Evolutionary conservation across 257 asterid species (phyloP).

Genomic region (Nicotiana tomentosiformis): DNA sequence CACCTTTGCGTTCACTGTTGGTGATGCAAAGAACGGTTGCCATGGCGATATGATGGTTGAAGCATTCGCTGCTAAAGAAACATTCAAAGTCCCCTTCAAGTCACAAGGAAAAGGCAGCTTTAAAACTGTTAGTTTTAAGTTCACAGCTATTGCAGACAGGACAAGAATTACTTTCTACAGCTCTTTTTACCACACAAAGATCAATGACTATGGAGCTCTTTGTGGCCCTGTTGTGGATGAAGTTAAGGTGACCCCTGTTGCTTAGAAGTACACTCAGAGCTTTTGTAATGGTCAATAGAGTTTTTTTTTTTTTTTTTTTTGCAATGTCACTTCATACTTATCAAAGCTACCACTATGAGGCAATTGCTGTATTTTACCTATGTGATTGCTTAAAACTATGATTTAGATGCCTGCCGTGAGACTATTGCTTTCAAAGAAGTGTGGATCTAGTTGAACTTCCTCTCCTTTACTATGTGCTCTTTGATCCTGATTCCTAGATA

Average conservation of each 20-base stretch:
- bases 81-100: slow-evolving; percentile 52
- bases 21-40: slow-evolving; percentile 76
- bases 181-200: slow-evolving; percentile 70
- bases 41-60: slow-evolving; percentile 82
- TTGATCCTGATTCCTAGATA: background rate
- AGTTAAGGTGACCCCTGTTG: slow-evolving; percentile 44
- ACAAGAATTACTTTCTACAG: slow-evolving; percentile 82
- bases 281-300: background rate
- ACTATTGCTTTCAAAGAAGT: background rate
- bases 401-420: background rate
- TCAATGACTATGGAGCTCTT: slow-evolving; percentile 49
- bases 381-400: slow-evolving; percentile 5
- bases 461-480: background rate
- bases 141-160: slow-evolving; percentile 43
- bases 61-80: slow-evolving; percentile 57
- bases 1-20: slow-evolving; percentile 41
- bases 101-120: slow-evolving; percentile 57
- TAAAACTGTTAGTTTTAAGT: slow-evolving; percentile 41
- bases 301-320: background rate
- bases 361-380: background rate
- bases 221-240: slow-evolving; percentile 88
- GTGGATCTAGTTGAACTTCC: background rate
- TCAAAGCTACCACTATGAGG: background rate
- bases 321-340: background rate
- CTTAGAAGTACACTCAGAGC: slow-evolving; percentile 10